These are phyloP conservation scores for Erysimum pusillum DNA, from an alignment of 441 rosid species.

Conservation along the genomic window DNA sequence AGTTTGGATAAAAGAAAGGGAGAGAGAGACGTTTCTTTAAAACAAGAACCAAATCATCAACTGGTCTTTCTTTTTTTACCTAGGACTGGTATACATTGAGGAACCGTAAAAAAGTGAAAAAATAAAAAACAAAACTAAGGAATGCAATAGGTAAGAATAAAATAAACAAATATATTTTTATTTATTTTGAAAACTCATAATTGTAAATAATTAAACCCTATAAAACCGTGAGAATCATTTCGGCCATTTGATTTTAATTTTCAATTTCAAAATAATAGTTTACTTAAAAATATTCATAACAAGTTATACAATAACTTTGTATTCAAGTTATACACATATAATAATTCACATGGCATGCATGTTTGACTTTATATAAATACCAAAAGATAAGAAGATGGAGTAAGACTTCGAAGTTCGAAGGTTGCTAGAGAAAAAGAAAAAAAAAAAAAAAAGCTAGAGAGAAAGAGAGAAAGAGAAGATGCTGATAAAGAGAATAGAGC, in stretches of 20 bases:
- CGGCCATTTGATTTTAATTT: not conserved
- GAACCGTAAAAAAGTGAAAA: no score
- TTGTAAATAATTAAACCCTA: no score
- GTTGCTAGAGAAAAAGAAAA: not conserved
- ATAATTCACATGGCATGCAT: slow-evolving; percentile 29
- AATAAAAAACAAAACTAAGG: no score
- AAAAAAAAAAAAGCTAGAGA: not conserved
- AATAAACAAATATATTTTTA: no score
- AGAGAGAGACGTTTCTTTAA: no score
- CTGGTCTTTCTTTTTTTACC: no score
- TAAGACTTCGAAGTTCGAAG: not conserved
- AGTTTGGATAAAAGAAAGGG: no score
- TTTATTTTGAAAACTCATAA: no score
- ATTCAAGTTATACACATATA: slow-evolving; percentile 25
- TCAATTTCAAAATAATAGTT: not conserved
- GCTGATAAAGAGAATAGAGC: slow-evolving; percentile 44
- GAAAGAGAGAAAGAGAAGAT: not conserved
- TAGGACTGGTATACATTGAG: no score
- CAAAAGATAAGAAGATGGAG: slow-evolving; percentile 3
- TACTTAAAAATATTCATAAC: not conserved
- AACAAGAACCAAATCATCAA: no score
- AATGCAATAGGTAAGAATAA: no score
- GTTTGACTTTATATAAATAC: slow-evolving; percentile 19
- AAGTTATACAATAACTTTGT: not conserved
- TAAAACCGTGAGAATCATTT: no score